Percentiles rank a stretch among this genome's conserved stretches.
Conservation (phyloP, 2,329 filamentous ascomycete species). For the Calonectria fujianensis region DNA sequence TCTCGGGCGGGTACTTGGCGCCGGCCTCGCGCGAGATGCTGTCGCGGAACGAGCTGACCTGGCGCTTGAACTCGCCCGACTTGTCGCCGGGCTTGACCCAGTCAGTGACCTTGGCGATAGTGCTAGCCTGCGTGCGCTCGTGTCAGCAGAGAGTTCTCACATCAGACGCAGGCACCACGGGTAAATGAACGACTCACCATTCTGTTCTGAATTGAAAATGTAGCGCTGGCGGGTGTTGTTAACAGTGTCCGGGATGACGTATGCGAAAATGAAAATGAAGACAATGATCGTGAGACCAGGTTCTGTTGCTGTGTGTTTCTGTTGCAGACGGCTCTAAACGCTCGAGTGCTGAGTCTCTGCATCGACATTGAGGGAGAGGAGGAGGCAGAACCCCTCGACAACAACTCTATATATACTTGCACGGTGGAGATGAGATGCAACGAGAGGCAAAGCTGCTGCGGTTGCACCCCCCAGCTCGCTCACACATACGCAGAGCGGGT, state of each 20-base stretch:
- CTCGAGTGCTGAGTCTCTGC: conserved; percentile 47
- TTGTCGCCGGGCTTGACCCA: conserved; percentile 88
- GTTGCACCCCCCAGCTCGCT: conserved; percentile 13
- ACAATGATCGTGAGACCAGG: conserved; percentile 37
- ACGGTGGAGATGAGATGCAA: conserved; percentile 26
- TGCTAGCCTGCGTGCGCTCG: conserved; percentile 43
- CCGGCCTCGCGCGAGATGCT: conserved; percentile 83
- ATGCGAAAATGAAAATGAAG: conserved; percentile 33
- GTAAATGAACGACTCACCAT: conserved; percentile 48
- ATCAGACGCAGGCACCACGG: conserved; percentile 11
- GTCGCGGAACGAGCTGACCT: conserved; percentile 87
- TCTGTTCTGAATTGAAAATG: conserved; percentile 48
- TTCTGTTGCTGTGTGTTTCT: conserved; percentile 37
- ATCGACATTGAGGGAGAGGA: conserved; percentile 46
- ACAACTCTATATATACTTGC: conserved; percentile 49
- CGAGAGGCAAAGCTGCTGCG: neutral
- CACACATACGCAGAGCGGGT: neutral
- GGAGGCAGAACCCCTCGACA: conserved; percentile 15
- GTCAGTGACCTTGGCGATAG: conserved; percentile 77
- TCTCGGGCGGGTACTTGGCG: conserved; percentile 88
- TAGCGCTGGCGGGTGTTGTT: conserved; percentile 6
- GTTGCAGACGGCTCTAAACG: conserved; percentile 41
- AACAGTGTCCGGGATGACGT: conserved; percentile 30
- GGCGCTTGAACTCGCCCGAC: conserved; percentile 94
- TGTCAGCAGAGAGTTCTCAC: conserved; percentile 40